Base-by-base conservation (phyloP, 2,329 filamentous ascomycete genomes). In the Magnaporthiopsis rhizophila region DNA sequence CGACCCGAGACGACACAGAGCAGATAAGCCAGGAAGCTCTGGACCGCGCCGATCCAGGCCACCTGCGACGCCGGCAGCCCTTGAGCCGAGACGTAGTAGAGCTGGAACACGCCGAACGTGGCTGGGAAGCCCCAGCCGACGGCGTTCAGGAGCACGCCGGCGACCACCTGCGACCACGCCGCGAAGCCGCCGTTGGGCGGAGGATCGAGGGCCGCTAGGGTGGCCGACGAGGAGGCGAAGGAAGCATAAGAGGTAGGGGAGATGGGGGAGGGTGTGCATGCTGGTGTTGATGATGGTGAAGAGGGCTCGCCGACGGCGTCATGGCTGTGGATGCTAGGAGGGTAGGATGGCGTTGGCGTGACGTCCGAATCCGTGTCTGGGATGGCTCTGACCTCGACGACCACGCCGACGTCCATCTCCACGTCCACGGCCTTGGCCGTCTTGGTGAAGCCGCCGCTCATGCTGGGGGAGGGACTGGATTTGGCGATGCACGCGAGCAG, bases 141-240 rank as follows among this genome's bases (percentile, higher is more conserved):
- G 63, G 76, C 75, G 69, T 80, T 82, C 71, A 82, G 74, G 36
- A 82, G 74, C 57, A 80, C 74, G 38, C 77, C 77, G 8, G 80
- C 78, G 26, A 80, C 60, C 11, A 84, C 80, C 69, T 84, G 82
- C 0, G 74, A 76, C 82, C 82, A 84, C 21, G 81, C 82, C 18
- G 70, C 67, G 61, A 76, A 67, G 15, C 81, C 81, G 32, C 81
- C 80, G 59, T 82, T 79, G 0, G 80, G 81, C 2, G 71, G 68
- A 67, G 64, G 21, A 21, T 53, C 45, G 7, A 11, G 2, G 45
- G n/a, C 45, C 21, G 18, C 45, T 24, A 53, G 45, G 3, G 45
- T 53, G 45, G 45, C 21, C 21, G 45, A 53, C 18, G 45, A 53
- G 45, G 45, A 53, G 45, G 45, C 45, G 45, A 53, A 53, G 3